Evolutionary conservation across 371 early-diverging fungal genomes (phyloP).

Genomic region (Mucor racemosus): DNA sequence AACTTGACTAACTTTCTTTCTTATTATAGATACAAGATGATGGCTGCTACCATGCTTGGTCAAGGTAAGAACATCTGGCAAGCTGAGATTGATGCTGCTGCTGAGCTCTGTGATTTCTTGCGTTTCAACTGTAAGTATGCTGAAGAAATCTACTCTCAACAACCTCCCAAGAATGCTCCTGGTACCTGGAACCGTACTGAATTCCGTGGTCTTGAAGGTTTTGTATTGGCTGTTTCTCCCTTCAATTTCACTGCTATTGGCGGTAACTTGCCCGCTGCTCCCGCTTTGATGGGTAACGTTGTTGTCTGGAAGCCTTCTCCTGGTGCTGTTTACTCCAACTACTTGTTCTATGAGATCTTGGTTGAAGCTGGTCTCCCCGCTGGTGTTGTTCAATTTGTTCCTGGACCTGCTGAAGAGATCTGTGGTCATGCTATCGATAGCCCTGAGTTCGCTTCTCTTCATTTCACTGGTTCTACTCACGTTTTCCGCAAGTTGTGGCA

Average conservation of each 20-base stretch:
- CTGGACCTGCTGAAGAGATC: slow-evolving; percentile 87
- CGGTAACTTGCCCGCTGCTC: slow-evolving; percentile 93
- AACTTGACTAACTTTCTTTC: slow-evolving; percentile 1
- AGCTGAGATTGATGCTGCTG: slow-evolving; percentile 97
- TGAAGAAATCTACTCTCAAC: slow-evolving; percentile 90
- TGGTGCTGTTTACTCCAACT: slow-evolving; percentile 89
- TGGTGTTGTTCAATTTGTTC: slow-evolving; percentile 97
- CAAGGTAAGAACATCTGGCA: slow-evolving; percentile 99
- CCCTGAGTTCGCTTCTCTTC: slow-evolving; percentile 94
- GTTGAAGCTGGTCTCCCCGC: slow-evolving; percentile 96
- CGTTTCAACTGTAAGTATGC: slow-evolving; percentile 97
- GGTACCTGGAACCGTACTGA: slow-evolving; percentile 95
- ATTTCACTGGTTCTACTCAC: slow-evolving; percentile 95
- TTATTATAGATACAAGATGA: slow-evolving; percentile 74
- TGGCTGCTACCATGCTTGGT: slow-evolving; percentile 98
- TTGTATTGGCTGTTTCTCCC: slow-evolving; percentile 95
- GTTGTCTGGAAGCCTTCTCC: slow-evolving; percentile 97
- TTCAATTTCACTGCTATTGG: slow-evolving; percentile 99
- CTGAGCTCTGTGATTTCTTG: slow-evolving; percentile 94
- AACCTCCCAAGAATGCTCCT: slow-evolving; percentile 90
- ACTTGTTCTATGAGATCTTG: slow-evolving; percentile 87
- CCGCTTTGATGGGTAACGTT: slow-evolving; percentile 97
- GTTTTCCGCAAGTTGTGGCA: slow-evolving; percentile 96
- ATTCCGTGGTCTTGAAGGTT: slow-evolving; percentile 96
- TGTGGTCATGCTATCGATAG: slow-evolving; percentile 72